Evolutionary conservation across 2,329 filamentous ascomycete genomes (phyloP), one percentile per base, ranked within the genome.

Genomic region (Xylaria sp.): DNA sequence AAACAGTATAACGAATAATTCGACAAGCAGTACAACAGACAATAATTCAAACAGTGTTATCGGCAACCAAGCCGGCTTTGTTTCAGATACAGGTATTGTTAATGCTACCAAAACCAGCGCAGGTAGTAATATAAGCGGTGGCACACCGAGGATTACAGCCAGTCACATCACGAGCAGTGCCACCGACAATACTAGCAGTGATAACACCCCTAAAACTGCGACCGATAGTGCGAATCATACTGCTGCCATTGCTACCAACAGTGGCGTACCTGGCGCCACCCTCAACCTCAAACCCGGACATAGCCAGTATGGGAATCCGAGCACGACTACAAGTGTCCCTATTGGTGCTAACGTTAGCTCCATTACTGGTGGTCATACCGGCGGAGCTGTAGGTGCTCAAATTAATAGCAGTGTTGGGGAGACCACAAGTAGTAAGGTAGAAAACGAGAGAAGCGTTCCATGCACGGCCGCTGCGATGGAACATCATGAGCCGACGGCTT

Each of bases 381-480:
- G 31, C 13, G 25, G 27, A 15, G 22, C 47, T 10, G 25, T n/a
- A n/a, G 36, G 45, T 42, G 42, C 39, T 45, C 54, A 61, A 33
- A 45, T 27, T 27, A 63, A 31, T 20, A 58, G 22, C 5, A 64
- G 9, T 54, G 42, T 45, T 31, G 45, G 20, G 27, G 38, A 55
- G 38, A 56, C 33, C 33, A 22, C 11, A 31, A 45, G 44, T 58
- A 58, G 10, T 45, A 59, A 39, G n/a, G 39, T 49, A 11, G 62
- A 13, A 53, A 66, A 39, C 54, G 63, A 65, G 22, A 61, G 54
- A 55, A 38, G 42, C 56, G 39, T 49, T 47, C 17, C 25, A n/a
- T 25, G 38, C 36, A 56, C 22, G 15, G 38, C 49, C n/a, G 10
- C 45, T 15, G 10, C 47, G 6, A 39, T 11, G 20, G 56, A 63